Conservation (phyloP, 768 basidiomycete genomes). For the Lyophyllum atratum region DNA sequence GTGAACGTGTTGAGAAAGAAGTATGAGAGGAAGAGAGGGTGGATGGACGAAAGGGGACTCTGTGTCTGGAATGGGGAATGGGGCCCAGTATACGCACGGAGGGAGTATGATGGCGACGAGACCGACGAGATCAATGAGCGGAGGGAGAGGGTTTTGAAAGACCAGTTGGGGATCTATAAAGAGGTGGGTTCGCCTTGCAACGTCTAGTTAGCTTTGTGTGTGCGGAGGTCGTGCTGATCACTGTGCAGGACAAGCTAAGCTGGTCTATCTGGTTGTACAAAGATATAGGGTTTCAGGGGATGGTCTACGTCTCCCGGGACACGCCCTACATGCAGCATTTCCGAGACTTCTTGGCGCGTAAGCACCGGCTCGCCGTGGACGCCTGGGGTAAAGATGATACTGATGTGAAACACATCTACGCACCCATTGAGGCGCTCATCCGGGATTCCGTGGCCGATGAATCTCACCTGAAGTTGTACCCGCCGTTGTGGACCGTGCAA, state of each 20-base stretch:
- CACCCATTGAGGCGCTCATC: conserved; percentile 65
- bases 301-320: conserved; percentile 68
- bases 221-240: conserved; percentile 74
- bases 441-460: conserved; percentile 40
- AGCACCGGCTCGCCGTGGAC: conserved; percentile 75
- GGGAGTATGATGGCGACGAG: conserved; percentile 54
- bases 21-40: conserved; percentile 73
- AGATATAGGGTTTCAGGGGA: conserved; percentile 84
- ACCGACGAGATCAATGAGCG: conserved; percentile 66
- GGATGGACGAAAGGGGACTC: conserved; percentile 69
- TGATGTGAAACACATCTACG: conserved; percentile 56
- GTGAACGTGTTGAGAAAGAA: conserved; percentile 48
- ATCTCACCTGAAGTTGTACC: conserved; percentile 55
- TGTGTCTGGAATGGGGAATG: conserved; percentile 84
- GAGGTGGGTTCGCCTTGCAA: conserved; percentile 62
- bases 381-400: conserved; percentile 77
- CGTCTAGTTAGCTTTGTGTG: no score
- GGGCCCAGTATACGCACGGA: conserved; percentile 81
- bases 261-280: conserved; percentile 92
- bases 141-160: conserved; percentile 66
- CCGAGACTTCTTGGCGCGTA: conserved; percentile 69
- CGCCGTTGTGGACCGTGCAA: conserved; percentile 59
- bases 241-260: conserved; percentile 59
- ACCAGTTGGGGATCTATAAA: conserved; percentile 74
- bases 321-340: conserved; percentile 75